phyloP scores from a whole-genome alignment of 441 rosid genomes.

The Manihot esculenta region DNA sequence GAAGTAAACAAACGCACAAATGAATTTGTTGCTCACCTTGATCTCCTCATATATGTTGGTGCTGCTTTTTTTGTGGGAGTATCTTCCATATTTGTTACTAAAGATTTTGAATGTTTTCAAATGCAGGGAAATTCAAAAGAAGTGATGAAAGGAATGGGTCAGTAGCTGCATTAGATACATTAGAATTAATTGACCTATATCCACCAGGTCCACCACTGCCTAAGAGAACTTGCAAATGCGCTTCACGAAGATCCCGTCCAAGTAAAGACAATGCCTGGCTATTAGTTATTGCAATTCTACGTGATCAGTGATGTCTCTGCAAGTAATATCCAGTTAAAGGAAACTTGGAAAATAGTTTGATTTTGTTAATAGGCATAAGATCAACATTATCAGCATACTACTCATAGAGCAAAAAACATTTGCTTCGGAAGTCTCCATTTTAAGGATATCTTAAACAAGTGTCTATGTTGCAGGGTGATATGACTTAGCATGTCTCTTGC shows the following conservation, averaged over 20 bases:
- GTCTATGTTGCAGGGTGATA: constrained; percentile 54
- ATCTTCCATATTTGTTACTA: constrained; percentile 36
- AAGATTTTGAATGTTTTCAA: constrained; percentile 54
- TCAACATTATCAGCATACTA: background rate
- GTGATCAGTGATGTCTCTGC: constrained; percentile 59
- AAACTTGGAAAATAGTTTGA: constrained; percentile 21
- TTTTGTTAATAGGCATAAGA: constrained; percentile 1
- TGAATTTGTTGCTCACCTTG: constrained; percentile 35
- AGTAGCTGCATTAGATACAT: constrained; percentile 41
- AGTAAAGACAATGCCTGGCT: constrained; percentile 51
- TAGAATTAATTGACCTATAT: constrained; percentile 44
- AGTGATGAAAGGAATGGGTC: constrained; percentile 61
- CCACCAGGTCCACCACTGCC: constrained; percentile 61
- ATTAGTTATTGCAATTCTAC: constrained; percentile 52
- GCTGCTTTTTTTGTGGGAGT: constrained; percentile 30
- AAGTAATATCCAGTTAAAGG: constrained; percentile 50
- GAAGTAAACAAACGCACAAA: background rate
- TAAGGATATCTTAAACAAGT: constrained; percentile 66
- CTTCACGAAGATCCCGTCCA: constrained; percentile 60
- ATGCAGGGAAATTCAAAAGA: constrained; percentile 50
- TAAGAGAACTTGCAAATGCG: constrained; percentile 56
- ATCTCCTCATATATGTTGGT: constrained; percentile 48
- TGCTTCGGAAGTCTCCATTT: constrained; percentile 8
- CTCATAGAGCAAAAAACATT: background rate
- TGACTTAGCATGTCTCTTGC: constrained; percentile 55